phyloP scores from a whole-genome alignment of 2,329 filamentous ascomycete species.

The Reticulascus tulasneorum region DNA sequence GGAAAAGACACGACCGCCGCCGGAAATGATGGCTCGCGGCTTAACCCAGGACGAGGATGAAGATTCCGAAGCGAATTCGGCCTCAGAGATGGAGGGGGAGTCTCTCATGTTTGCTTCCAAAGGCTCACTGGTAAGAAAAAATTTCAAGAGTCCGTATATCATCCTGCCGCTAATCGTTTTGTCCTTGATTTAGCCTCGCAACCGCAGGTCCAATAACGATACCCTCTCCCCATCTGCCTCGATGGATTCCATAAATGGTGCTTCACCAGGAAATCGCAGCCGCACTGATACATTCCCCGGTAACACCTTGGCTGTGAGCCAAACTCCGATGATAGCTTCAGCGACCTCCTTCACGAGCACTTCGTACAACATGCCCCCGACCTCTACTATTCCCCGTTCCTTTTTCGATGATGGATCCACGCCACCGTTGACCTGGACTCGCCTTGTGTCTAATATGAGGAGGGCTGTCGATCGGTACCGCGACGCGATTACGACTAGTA shows the following conservation, averaged over 20 bases:
- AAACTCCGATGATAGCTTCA: conserved; percentile 49
- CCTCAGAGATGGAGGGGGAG: conserved; percentile 78
- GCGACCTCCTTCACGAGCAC: conserved; percentile 60
- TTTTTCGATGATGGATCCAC: conserved; percentile 89
- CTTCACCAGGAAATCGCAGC: conserved; percentile 55
- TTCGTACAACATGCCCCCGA: conserved; percentile 53
- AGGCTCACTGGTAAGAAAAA: conserved; percentile 58
- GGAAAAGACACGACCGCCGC: conserved; percentile 82
- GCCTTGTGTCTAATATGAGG: conserved; percentile 89
- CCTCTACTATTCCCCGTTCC: conserved; percentile 65
- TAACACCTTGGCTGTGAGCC: conserved; percentile 26
- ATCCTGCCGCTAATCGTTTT: conserved; percentile 1
- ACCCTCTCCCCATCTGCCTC: conserved; percentile 82
- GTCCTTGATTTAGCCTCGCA: conserved; percentile 45
- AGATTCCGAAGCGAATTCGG: conserved; percentile 79
- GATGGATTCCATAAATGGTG: conserved; percentile 81
- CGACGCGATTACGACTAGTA: conserved; percentile 78
- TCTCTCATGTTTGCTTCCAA: conserved; percentile 63
- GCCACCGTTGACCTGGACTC: conserved; percentile 80
- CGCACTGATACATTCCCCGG: conserved; percentile 54
- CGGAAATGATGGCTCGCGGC: conserved; percentile 85
- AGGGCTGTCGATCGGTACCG: conserved; percentile 84
- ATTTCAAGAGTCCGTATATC: background rate
- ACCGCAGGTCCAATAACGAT: conserved; percentile 63
- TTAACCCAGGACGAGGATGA: conserved; percentile 82